phyloP scores from a whole-genome alignment of 441 rosid species.

The Hura crepitans region DNA sequence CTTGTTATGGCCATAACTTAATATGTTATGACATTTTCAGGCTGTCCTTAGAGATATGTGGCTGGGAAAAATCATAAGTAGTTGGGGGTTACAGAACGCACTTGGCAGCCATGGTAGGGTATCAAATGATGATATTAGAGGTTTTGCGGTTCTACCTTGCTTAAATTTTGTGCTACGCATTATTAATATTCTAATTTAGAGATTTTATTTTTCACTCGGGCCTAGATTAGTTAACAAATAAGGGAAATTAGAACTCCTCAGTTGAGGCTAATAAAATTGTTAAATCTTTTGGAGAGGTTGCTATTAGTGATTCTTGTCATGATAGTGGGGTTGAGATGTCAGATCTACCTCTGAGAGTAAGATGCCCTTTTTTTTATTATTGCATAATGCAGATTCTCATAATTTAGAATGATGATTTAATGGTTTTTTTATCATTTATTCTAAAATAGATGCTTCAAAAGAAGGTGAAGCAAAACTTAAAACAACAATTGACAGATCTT shows the following conservation, averaged over 20 bases:
- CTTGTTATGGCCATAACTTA: not conserved
- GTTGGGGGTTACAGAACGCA: slow-evolving; percentile 30
- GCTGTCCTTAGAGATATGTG: slow-evolving; percentile 54
- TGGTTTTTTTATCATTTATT: slow-evolving; percentile 9
- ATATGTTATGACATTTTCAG: slow-evolving; percentile 31
- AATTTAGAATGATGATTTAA: not conserved
- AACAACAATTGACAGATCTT: not conserved
- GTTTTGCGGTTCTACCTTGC: slow-evolving; percentile 22
- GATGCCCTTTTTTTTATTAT: not conserved
- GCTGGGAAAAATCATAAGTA: slow-evolving; percentile 60
- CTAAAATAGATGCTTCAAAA: slow-evolving; percentile 10
- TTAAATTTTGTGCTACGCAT: not conserved
- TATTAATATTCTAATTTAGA: slow-evolving; percentile 1
- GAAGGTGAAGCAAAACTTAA: slow-evolving; percentile 2
- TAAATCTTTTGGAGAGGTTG: slow-evolving; percentile 10
- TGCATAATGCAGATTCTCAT: not conserved
- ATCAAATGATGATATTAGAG: slow-evolving; percentile 36
- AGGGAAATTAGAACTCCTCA: slow-evolving; percentile 1
- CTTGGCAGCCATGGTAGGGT: slow-evolving; percentile 36
- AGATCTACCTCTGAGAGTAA: slow-evolving; percentile 14
- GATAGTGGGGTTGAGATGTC: slow-evolving; percentile 12
- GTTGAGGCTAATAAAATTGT: slow-evolving; percentile 4
- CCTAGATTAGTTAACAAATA: not conserved
- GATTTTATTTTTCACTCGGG: slow-evolving; percentile 1
- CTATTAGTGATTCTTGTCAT: slow-evolving; percentile 3